These are phyloP conservation scores for Priceomyces haplophilus DNA, from an alignment of 805 yeast genomes.

Conservation along the genomic window DNA sequence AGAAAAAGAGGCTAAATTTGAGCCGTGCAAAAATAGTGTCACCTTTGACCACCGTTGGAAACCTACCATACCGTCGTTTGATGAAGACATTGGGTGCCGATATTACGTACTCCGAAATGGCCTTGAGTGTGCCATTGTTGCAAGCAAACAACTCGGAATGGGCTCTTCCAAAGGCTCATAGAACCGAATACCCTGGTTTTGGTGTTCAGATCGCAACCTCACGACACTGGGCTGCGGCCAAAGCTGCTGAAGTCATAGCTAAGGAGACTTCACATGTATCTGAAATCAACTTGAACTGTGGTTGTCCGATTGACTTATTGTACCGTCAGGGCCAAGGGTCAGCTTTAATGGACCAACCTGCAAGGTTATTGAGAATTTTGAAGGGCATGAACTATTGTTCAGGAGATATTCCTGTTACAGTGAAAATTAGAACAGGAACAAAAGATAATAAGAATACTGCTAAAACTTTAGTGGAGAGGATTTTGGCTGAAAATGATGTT, in stretches of 20 bases:
- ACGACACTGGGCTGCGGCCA: conserved; percentile 90
- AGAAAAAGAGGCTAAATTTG: conserved; percentile 73
- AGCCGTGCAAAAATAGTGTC: conserved; percentile 80
- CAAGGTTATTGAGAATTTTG: conserved; percentile 71
- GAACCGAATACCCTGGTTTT: conserved; percentile 77
- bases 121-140: conserved; percentile 75
- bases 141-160: conserved; percentile 94
- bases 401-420: conserved; percentile 89
- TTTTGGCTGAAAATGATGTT: conserved; percentile 75
- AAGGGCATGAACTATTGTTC: conserved; percentile 86
- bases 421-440: conserved; percentile 90
- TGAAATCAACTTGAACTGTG: conserved; percentile 89
- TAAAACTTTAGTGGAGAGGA: conserved; percentile 63
- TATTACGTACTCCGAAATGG: conserved; percentile 94
- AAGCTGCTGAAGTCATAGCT: conserved; percentile 79
- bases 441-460: conserved; percentile 86
- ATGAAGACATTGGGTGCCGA: conserved; percentile 92
- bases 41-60: conserved; percentile 97
- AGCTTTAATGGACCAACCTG: conserved; percentile 86
- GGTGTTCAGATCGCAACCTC: conserved; percentile 92
- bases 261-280: conserved; percentile 58
- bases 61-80: conserved; percentile 88
- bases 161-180: conserved; percentile 93
- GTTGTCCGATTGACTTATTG: conserved; percentile 96
- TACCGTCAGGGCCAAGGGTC: conserved; percentile 95